Percentiles rank a stretch among this genome's conserved stretches.
phyloP scores from a whole-genome alignment of 2,329 filamentous ascomycete genomes.

The Pseudocercospora ulei region DNA sequence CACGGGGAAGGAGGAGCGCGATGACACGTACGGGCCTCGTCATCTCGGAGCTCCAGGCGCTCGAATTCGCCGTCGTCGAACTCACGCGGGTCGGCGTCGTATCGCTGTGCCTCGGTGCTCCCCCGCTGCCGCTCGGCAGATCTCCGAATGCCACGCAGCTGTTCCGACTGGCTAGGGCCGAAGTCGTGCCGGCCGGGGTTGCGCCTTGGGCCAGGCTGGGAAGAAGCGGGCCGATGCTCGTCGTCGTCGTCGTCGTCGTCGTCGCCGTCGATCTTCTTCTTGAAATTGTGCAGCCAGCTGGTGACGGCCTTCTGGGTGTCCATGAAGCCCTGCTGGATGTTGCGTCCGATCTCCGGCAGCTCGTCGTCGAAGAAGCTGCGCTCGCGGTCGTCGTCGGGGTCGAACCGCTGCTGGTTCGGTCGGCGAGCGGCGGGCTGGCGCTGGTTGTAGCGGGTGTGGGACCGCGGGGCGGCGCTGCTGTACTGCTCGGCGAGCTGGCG shows the following conservation, averaged over 20 bases:
- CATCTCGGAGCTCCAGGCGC: constrained; percentile 52
- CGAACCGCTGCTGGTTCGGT: constrained; percentile 43
- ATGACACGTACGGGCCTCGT: constrained; percentile 43
- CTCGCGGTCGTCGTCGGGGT: constrained; percentile 52
- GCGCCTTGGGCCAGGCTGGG: constrained; percentile 24
- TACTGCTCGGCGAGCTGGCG: constrained; percentile 90
- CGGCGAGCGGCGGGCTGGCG: constrained; percentile 33
- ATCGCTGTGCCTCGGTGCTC: constrained; percentile 81
- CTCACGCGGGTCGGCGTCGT: constrained; percentile 87
- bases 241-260: constrained; percentile 65
- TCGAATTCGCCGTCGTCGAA: constrained; percentile 75
- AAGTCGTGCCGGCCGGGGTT: constrained; percentile 33
- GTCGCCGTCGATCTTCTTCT: constrained; percentile 87
- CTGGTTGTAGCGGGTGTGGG: constrained; percentile 30
- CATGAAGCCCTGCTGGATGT: constrained; percentile 84
- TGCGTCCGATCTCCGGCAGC: constrained; percentile 82
- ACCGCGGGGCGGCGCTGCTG: constrained; percentile 36
- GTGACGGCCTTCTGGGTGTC: constrained; percentile 93
- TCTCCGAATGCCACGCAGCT: constrained; percentile 35
- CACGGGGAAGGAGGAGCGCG: neutral
- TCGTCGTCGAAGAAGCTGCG: constrained; percentile 95
- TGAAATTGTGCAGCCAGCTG: constrained; percentile 79
- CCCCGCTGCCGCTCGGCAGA: constrained; percentile 39
- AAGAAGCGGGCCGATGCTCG: constrained; percentile 46
- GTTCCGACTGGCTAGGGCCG: constrained; percentile 34